These are phyloP conservation scores for Hansfordia pulvinata DNA, from an alignment of 2,329 filamentous ascomycete genomes.

Conservation along the genomic window DNA sequence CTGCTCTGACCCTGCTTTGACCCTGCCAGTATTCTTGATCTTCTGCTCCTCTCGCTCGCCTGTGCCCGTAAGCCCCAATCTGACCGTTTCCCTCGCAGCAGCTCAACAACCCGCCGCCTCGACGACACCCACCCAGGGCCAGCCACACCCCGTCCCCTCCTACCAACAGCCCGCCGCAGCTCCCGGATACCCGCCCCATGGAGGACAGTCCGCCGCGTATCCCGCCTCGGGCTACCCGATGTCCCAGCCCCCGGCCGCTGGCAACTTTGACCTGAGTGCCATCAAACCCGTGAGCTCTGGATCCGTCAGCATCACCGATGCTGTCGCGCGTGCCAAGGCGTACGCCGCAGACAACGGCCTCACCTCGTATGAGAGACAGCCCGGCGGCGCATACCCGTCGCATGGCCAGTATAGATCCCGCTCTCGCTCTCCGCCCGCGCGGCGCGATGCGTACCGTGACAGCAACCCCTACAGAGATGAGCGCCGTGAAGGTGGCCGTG, in stretches of 20 bases:
- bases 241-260: constrained; percentile 58
- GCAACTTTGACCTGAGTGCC: constrained; percentile 65
- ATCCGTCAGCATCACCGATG: constrained; percentile 71
- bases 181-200: constrained; percentile 21
- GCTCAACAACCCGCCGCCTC: constrained; percentile 28
- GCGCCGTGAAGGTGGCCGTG: constrained; percentile 54
- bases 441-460: constrained; percentile 59
- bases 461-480: constrained; percentile 79
- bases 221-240: constrained; percentile 28
- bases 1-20: background rate
- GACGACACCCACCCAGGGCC: constrained; percentile 27
- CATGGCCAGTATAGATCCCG: constrained; percentile 47
- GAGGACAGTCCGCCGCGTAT: too few species aligned
- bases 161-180: constrained; percentile 24
- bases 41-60: constrained; percentile 3
- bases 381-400: constrained; percentile 26
- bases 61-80: constrained; percentile 9
- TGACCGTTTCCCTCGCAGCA: constrained; percentile 15
- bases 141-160: constrained; percentile 18
- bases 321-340: constrained; percentile 71
- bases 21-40: constrained; percentile 6
- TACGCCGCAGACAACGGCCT: constrained; percentile 71
- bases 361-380: constrained; percentile 43
- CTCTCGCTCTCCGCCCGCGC: constrained; percentile 57
- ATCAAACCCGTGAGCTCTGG: constrained; percentile 71